These are phyloP conservation scores for Rhizopogon sp. DNA, from an alignment of 768 basidiomycete species.

Conservation along the genomic window DNA sequence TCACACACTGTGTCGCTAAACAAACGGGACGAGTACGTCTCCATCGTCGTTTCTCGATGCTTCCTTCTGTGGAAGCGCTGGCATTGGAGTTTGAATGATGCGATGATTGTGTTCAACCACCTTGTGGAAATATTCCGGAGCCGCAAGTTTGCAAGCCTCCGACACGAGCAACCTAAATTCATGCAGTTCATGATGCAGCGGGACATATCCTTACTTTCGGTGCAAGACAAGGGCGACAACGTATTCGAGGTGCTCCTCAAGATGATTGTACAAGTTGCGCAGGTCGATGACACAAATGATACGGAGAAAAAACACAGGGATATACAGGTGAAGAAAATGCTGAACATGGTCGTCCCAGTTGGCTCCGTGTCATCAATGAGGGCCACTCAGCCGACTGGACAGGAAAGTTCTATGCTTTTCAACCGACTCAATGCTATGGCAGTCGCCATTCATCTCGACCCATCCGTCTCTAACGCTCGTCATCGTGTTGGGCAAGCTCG, in stretches of 20 bases:
- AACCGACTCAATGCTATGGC: conserved; percentile 78
- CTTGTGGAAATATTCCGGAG: conserved; percentile 72
- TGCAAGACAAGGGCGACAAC: conserved; percentile 53
- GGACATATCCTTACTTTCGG: conserved; percentile 48
- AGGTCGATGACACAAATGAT: conserved; percentile 24
- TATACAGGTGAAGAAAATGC: conserved; percentile 56
- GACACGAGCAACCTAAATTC: conserved; percentile 56
- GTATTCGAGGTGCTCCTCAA: conserved; percentile 80
- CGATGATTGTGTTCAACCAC: conserved; percentile 52
- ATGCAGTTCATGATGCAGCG: conserved; percentile 62
- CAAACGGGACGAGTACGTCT: conserved; percentile 68
- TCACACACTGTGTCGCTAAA: conserved; percentile 34
- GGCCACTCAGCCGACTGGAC: conserved; percentile 39
- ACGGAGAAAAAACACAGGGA: conserved; percentile 29
- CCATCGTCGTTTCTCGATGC: conserved; percentile 65
- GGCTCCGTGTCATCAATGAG: conserved; percentile 63
- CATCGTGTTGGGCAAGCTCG: conserved; percentile 61
- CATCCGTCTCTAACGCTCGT: conserved; percentile 37
- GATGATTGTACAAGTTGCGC: conserved; percentile 63
- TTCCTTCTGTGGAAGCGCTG: conserved; percentile 70
- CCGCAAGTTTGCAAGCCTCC: conserved; percentile 70
- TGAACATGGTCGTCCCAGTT: conserved; percentile 69
- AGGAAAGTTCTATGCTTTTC: conserved; percentile 70
- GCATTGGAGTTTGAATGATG: conserved; percentile 65
- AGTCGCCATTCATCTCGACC: conserved; percentile 65